phyloP scores from a whole-genome alignment of 805 yeast genomes.

The Wickerhamiella azymoides region DNA sequence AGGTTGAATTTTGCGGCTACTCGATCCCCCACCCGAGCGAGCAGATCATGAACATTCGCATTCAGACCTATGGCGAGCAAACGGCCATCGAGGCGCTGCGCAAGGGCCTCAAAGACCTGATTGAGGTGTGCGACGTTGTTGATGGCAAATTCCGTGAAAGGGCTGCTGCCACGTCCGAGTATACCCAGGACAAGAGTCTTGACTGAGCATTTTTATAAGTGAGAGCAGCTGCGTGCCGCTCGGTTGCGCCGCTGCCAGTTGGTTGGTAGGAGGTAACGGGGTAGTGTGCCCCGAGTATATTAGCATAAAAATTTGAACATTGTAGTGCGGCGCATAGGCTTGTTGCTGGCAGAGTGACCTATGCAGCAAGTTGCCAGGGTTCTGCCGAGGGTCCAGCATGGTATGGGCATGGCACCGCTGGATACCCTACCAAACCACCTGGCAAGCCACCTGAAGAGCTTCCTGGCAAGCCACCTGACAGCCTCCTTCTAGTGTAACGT shows the following conservation, averaged over 20 bases:
- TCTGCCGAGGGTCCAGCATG: too few species aligned
- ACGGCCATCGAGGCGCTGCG: slow-evolving; percentile 89
- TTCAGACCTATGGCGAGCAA: slow-evolving; percentile 75
- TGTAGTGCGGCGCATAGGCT: too few species aligned
- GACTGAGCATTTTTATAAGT: background rate
- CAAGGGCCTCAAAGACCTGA: slow-evolving; percentile 76
- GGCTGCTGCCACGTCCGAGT: slow-evolving; percentile 33
- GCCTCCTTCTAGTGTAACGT: background rate
- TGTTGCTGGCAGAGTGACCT: too few species aligned
- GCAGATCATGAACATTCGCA: slow-evolving; percentile 72
- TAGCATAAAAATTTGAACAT: background rate
- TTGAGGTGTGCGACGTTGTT: slow-evolving; percentile 68
- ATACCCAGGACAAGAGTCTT: slow-evolving; percentile 11
- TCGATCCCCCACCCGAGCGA: slow-evolving; percentile 98
- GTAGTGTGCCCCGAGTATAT: too few species aligned
- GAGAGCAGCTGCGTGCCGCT: too few species aligned
- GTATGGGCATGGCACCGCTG: too few species aligned
- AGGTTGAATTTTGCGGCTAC: slow-evolving; percentile 96
- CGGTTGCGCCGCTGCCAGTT: too few species aligned
- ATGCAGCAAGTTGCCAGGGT: too few species aligned
- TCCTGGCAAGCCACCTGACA: too few species aligned
- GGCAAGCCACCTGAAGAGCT: too few species aligned
- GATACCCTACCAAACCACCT: too few species aligned
- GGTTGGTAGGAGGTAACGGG: too few species aligned
- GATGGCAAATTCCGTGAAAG: slow-evolving; percentile 65